Percentiles rank a stretch among this genome's conserved stretches.
Conservation (phyloP, 441 rosid species). For the Viola pubescens region DNA sequence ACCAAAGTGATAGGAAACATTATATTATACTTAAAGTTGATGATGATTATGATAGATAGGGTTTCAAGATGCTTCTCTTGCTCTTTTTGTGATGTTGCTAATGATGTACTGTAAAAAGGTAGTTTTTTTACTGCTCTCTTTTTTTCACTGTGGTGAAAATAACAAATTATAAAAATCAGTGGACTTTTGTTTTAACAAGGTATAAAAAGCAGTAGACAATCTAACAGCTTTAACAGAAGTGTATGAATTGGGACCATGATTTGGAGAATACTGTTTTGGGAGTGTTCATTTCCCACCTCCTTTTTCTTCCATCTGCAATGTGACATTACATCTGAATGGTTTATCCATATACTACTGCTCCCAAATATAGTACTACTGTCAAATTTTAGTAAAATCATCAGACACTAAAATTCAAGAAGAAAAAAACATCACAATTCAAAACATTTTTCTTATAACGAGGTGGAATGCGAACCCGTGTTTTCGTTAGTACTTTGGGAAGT, state of each 20-base stretch:
- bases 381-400: too few species aligned
- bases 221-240: conserved; percentile 30
- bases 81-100: conserved; percentile 9
- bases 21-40: conserved; percentile 22
- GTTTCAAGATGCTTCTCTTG: conserved; percentile 22
- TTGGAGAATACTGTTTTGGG: conserved; percentile 10
- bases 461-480: too few species aligned
- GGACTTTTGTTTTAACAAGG: background rate
- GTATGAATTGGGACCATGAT: conserved; percentile 23
- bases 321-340: conserved; percentile 5
- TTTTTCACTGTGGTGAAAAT: conserved; percentile 15
- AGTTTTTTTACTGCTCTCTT: conserved; percentile 23
- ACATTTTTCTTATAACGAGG: too few species aligned
- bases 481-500: too few species aligned
- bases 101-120: conserved; percentile 37
- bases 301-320: background rate
- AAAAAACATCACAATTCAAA: too few species aligned
- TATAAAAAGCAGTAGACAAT: conserved; percentile 22
- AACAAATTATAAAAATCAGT: conserved; percentile 24
- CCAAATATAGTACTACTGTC: too few species aligned
- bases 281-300: background rate
- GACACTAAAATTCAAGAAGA: too few species aligned
- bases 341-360: background rate
- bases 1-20: conserved; percentile 21
- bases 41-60: conserved; percentile 7